Evolutionary conservation across 2,329 filamentous ascomycete species (phyloP).

Genomic region (Claviceps humidiphila): DNA sequence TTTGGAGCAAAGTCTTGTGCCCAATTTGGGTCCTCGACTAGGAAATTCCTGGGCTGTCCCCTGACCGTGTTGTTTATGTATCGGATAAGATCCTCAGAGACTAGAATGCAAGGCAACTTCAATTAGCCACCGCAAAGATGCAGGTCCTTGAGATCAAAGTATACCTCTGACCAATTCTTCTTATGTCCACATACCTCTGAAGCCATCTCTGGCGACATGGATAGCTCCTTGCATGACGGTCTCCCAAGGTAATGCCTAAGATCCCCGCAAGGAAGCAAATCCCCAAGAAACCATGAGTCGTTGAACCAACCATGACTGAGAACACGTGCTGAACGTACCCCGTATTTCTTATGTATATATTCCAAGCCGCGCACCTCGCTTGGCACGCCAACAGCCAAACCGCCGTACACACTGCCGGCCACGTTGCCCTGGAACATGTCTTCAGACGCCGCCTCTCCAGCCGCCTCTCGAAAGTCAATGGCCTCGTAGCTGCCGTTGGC

Average conservation of each 20-base stretch:
- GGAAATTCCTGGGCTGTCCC: slow-evolving; percentile 38
- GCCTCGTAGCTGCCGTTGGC: slow-evolving; percentile 66
- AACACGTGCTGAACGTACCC: slow-evolving; percentile 24
- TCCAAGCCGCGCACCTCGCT: slow-evolving; percentile 69
- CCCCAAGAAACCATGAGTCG: background rate
- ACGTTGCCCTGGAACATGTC: slow-evolving; percentile 74
- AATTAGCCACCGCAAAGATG: background rate
- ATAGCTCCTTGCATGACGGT: slow-evolving; percentile 62
- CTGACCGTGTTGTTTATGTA: slow-evolving; percentile 50
- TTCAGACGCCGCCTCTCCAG: slow-evolving; percentile 65
- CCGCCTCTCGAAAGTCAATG: slow-evolving; percentile 82
- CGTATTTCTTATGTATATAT: slow-evolving; percentile 62
- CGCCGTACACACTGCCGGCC: slow-evolving; percentile 54
- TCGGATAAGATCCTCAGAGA: slow-evolving; percentile 59
- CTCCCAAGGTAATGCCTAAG: slow-evolving; percentile 49
- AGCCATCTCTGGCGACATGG: slow-evolving; percentile 59
- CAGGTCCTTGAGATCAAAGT: no score
- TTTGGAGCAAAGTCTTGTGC: slow-evolving; percentile 81
- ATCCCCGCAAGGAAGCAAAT: background rate
- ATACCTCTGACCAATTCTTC: background rate
- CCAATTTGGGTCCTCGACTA: slow-evolving; percentile 65
- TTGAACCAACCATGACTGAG: no score
- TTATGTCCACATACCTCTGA: slow-evolving; percentile 28
- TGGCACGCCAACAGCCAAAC: slow-evolving; percentile 58
- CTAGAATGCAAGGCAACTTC: slow-evolving; percentile 13